phyloP scores from a whole-genome alignment of 768 basidiomycete genomes.

The Rhodotorula sphaerocarpa region DNA sequence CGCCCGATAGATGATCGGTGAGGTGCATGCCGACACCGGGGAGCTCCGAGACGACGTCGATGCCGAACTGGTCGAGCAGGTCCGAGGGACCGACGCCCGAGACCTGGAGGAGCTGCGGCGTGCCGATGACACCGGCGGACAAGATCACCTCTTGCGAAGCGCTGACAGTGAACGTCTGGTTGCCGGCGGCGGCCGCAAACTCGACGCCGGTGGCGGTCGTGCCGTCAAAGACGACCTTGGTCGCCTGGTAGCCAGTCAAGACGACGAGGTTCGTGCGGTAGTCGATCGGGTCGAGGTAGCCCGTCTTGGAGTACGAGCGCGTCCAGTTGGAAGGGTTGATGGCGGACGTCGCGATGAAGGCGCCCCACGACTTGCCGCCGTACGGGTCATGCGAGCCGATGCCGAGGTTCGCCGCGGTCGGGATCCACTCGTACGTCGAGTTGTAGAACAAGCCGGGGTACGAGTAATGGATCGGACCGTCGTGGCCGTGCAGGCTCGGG shows the following conservation, averaged over 20 bases:
- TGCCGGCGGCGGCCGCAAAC: slow-evolving; percentile 41
- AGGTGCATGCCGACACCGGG: slow-evolving; percentile 46
- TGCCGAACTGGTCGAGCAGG: slow-evolving; percentile 40
- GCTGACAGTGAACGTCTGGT: slow-evolving; percentile 40
- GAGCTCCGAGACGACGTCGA: slow-evolving; percentile 44
- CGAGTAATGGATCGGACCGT: slow-evolving; percentile 39
- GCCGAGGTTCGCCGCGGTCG: slow-evolving; percentile 34
- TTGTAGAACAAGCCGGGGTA: slow-evolving; percentile 36
- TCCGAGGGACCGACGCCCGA: slow-evolving; percentile 48
- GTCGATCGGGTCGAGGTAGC: slow-evolving; percentile 44
- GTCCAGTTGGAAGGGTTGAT: slow-evolving; percentile 43
- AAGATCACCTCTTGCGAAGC: slow-evolving; percentile 49
- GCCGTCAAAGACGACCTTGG: slow-evolving; percentile 43
- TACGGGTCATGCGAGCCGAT: slow-evolving; percentile 33
- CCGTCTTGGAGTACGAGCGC: slow-evolving; percentile 44
- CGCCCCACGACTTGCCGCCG: slow-evolving; percentile 33
- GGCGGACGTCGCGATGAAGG: slow-evolving; percentile 43
- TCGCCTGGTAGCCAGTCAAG: slow-evolving; percentile 47
- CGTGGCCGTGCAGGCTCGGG: slow-evolving; percentile 40
- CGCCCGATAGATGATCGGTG: slow-evolving; percentile 44
- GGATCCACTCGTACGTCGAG: slow-evolving; percentile 35
- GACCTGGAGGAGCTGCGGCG: slow-evolving; percentile 45
- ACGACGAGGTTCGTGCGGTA: slow-evolving; percentile 45
- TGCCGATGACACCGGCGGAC: slow-evolving; percentile 40
- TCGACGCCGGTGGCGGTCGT: slow-evolving; percentile 45